A percentile compares a stretch with the other conserved stretches of the same genome.
These are phyloP conservation scores for Aulographum hederae DNA, from an alignment of 2,329 filamentous ascomycete species.

Conservation along the genomic window DNA sequence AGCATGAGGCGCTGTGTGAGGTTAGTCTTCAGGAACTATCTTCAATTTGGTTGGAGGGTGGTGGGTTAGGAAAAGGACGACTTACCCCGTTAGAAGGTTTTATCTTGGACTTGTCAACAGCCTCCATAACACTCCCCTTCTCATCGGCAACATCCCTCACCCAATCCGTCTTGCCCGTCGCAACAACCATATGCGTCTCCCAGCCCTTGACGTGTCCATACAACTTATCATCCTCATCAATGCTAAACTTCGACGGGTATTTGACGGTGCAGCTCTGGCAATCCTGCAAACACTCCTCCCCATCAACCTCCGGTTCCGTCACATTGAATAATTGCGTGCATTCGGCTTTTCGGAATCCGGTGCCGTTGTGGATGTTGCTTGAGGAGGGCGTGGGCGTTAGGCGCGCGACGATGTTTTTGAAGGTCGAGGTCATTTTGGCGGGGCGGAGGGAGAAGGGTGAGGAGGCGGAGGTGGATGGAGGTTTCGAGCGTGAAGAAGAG, in stretches of 20 bases:
- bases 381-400: slow-evolving; percentile 10
- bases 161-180: slow-evolving; percentile 95
- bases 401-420: slow-evolving; percentile 8
- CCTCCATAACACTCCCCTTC: slow-evolving; percentile 42
- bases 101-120: slow-evolving; percentile 29
- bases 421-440: slow-evolving; percentile 3
- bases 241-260: slow-evolving; percentile 55
- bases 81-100: slow-evolving; percentile 51
- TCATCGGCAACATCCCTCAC: slow-evolving; percentile 55
- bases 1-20: slow-evolving; percentile 85
- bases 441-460: not conserved
- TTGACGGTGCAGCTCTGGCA: slow-evolving; percentile 64
- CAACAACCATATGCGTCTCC: slow-evolving; percentile 78
- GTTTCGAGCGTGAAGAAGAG: too few relatives aligned
- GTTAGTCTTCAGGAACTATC: slow-evolving; percentile 4
- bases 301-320: slow-evolving; percentile 60
- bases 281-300: slow-evolving; percentile 76
- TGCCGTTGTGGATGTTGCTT: slow-evolving; percentile 12
- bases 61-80: slow-evolving; percentile 7
- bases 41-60: not conserved
- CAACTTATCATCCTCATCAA: slow-evolving; percentile 60
- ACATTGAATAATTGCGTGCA: slow-evolving; percentile 48
- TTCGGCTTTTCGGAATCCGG: slow-evolving; percentile 28
- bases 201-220: slow-evolving; percentile 78
- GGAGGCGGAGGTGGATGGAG: too few relatives aligned